These are phyloP conservation scores for Penicillium paradoxum DNA, from an alignment of 495 filamentous ascomycete species.

Conservation along the genomic window DNA sequence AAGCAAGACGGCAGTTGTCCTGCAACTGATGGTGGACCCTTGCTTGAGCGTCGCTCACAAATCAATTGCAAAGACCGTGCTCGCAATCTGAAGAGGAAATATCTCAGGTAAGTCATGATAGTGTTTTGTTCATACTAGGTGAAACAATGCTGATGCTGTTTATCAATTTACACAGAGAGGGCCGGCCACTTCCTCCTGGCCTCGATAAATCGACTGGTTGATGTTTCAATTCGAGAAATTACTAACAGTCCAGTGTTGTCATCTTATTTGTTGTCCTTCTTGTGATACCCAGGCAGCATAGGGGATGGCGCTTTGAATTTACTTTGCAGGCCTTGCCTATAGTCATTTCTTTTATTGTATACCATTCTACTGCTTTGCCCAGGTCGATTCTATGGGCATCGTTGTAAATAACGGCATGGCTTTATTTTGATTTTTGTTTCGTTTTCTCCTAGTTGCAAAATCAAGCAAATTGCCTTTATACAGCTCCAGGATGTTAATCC, in stretches of 20 bases:
- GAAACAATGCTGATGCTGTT: neutral
- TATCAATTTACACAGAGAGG: neutral
- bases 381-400: neutral
- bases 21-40: neutral
- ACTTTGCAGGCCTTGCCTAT: neutral
- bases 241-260: neutral
- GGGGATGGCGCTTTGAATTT: neutral
- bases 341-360: neutral
- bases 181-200: neutral
- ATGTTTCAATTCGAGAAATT: neutral
- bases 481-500: too few species aligned
- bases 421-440: neutral
- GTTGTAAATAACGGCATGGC: neutral
- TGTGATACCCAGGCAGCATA: neutral
- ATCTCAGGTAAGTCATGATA: slow-evolving; percentile 2
- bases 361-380: neutral
- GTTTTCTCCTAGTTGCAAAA: neutral
- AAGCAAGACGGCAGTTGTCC: neutral
- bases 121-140: neutral
- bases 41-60: neutral
- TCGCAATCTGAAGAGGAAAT: slow-evolving; percentile 3
- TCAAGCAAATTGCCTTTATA: neutral
- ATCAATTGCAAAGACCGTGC: slow-evolving; percentile 4
- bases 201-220: neutral
- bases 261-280: neutral